Evolutionary conservation across 208 protist species (phyloP).

Genomic region (Leptomonas seymouri): DNA sequence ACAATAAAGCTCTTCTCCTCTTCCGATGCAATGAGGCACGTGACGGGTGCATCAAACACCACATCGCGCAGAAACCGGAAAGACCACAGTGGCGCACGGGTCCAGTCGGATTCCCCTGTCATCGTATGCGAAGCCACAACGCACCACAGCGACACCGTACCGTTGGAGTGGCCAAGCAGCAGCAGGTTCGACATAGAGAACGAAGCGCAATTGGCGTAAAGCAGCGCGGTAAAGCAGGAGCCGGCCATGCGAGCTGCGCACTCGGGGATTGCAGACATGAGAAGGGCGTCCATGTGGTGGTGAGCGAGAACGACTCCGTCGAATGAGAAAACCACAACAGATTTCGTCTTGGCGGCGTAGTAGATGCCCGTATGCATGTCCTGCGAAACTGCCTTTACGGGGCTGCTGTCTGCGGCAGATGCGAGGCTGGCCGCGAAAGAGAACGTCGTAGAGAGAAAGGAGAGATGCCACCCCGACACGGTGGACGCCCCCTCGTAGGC

Average conservation of each 20-base stretch:
- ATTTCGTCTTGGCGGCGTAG: conserved; percentile 42
- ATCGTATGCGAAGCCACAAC: conserved; percentile 24
- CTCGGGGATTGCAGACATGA: conserved; percentile 21
- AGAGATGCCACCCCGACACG: conserved; percentile 59
- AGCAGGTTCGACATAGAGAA: conserved; percentile 29
- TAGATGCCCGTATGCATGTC: conserved; percentile 40
- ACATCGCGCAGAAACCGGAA: conserved; percentile 31
- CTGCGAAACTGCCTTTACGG: conserved; percentile 35
- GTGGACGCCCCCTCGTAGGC: conserved; percentile 30
- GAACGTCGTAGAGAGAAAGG: conserved; percentile 37
- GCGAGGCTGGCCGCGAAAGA: conserved; percentile 37
- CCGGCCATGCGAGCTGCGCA: conserved; percentile 17
- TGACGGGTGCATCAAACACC: conserved; percentile 25
- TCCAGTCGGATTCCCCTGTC: conserved; percentile 1
- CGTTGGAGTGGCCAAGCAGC: conserved; percentile 29
- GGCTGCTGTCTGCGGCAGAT: conserved; percentile 24
- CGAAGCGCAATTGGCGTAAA: conserved; percentile 30
- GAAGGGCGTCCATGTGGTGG: conserved; percentile 29
- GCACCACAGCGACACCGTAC: conserved; percentile 34
- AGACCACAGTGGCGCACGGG: conserved; percentile 27
- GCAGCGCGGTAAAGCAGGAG: conserved; percentile 23
- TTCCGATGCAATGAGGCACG: conserved; percentile 13
- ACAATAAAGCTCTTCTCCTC: conserved; percentile 30
- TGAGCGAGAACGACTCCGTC: conserved; percentile 42
- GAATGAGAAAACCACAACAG: conserved; percentile 41